phyloP scores from a whole-genome alignment of 495 filamentous ascomycete species.

The Tuber indicum region DNA sequence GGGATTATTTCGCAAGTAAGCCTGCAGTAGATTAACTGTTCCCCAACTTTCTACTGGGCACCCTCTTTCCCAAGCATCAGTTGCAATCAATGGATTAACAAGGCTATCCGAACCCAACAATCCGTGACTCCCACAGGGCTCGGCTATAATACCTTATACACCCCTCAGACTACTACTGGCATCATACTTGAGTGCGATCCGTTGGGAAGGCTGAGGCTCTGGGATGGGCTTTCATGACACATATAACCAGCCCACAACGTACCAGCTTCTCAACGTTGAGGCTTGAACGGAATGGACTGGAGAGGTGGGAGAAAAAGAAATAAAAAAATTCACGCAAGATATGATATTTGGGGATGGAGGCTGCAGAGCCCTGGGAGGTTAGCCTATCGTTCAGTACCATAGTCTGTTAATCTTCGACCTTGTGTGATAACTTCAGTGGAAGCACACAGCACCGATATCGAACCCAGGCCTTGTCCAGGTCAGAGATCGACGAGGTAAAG shows the following conservation, averaged over 20 bases:
- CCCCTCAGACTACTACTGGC: neutral
- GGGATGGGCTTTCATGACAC: neutral
- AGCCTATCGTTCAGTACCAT: neutral
- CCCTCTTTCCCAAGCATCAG: too few species aligned
- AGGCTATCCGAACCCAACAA: neutral
- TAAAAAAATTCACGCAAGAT: neutral
- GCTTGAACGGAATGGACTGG: neutral
- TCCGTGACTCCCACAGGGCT: neutral
- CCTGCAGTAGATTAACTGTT: too few species aligned
- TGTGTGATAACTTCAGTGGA: too few species aligned
- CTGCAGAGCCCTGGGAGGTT: neutral
- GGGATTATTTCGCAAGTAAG: too few species aligned
- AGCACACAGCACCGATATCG: neutral
- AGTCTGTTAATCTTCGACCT: too few species aligned
- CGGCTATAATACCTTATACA: neutral
- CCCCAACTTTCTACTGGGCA: too few species aligned
- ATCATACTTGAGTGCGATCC: neutral
- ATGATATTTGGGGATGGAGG: neutral
- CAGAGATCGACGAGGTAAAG: neutral
- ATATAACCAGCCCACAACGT: neutral
- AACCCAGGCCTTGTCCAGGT: too few species aligned
- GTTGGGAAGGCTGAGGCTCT: neutral
- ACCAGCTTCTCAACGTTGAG: neutral
- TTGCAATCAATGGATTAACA: neutral
- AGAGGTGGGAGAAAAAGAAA: neutral